Base-by-base conservation (phyloP, 768 basidiomycete species). In the Tylopilus rubrobrunneus region DNA sequence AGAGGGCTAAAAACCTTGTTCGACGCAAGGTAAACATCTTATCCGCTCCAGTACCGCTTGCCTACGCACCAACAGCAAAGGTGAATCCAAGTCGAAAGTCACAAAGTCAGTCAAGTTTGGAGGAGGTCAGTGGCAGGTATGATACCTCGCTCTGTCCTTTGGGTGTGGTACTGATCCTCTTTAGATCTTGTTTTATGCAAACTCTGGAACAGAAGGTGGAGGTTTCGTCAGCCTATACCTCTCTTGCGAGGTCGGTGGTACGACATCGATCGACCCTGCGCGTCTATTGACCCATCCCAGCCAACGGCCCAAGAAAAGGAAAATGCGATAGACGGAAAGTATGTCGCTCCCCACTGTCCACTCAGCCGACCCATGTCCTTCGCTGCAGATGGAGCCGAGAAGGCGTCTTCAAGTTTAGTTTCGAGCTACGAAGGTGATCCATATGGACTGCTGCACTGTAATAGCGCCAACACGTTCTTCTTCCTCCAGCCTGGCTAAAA, bases 171-270 rank as follows among this genome's bases (percentile, higher is more conserved):
- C 9, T 48, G 5, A 55, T 37, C 15, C n/a, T 37, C 1, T 12
- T 50, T 60, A 92, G 83, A 84, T 92, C 43, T 68, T 94, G 44
- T 92, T 92, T 71, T 94, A 93, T 65, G 79, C 90, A 6, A 92
- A 91, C 65, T 85, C 88, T 39, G 89, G 89, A 0, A 79, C 78
- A 19, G 73, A 77, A n/a, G 78, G 79, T 41, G 79, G 81, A 45
- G 74, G 73, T 3, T 87, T 79, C 62, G 79, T 90, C 31, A 89
- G 87, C 67, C 64, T 93, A 40, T 92, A 90, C 67, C 76, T 93
- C 23, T 86, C 86, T 10, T 91, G 90, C 56, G 89, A 92, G 74
- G 90, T 90, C 53, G 49, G 82, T 62, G 65, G 17, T 5, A n/a
- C 28, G 27, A 17, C 3, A 11, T 19, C 17, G 12, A 44, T 31